These are phyloP conservation scores for Cercospora nicotianae DNA, from an alignment of 2,329 filamentous ascomycete genomes.

Conservation along the genomic window DNA sequence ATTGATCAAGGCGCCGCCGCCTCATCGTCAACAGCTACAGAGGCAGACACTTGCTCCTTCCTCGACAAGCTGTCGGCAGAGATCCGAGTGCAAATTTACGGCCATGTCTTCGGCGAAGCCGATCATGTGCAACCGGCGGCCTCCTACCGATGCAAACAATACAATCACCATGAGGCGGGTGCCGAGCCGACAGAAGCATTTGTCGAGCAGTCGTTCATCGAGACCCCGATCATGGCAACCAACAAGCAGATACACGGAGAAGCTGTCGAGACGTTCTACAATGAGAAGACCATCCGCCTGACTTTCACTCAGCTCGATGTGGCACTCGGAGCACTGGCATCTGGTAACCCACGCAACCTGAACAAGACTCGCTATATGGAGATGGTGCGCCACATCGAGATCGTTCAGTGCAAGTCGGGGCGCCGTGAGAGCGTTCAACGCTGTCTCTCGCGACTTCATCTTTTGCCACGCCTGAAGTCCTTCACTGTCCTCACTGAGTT, in stretches of 20 bases:
- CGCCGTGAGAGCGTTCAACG: not conserved
- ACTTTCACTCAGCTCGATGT: not conserved
- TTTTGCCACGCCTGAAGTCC: conserved; percentile 7
- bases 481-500: conserved; percentile 12
- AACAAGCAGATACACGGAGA: conserved; percentile 18
- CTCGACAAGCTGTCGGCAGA: conserved; percentile 12
- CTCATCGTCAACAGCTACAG: too few relatives aligned
- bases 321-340: not conserved
- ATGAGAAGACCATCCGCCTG: conserved; percentile 8
- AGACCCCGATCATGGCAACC: conserved; percentile 13
- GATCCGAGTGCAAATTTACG: conserved; percentile 9
- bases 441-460: not conserved
- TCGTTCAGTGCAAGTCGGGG: not conserved
- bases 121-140: not conserved
- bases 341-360: not conserved
- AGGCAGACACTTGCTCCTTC: not conserved
- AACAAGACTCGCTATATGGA: not conserved
- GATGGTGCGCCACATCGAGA: conserved; percentile 9
- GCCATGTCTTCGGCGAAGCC: conserved; percentile 8
- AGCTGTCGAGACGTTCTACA: conserved; percentile 18
- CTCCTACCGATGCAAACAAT: not conserved
- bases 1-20: not conserved
- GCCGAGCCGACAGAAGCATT: not conserved
- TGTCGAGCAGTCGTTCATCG: not conserved
- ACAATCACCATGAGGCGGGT: not conserved